These are phyloP conservation scores for Dentipellis fragilis DNA, from an alignment of 768 basidiomycete genomes.

Conservation along the genomic window DNA sequence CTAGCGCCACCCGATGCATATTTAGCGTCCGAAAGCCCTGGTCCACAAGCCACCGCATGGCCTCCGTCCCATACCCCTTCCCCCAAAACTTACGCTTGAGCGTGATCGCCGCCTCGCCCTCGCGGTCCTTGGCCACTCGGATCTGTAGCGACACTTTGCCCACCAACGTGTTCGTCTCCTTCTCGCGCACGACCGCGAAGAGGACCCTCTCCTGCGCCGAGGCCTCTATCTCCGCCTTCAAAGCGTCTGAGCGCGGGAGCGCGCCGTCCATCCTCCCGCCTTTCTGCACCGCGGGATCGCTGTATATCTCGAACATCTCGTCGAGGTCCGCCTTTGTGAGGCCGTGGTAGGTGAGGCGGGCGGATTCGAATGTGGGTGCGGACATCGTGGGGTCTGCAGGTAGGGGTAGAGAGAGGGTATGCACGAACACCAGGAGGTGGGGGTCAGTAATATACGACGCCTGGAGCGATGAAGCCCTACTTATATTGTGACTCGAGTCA, in stretches of 20 bases:
- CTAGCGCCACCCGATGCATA: background rate
- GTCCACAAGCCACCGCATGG: background rate
- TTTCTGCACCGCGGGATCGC: background rate
- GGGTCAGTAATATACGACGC: too few relatives aligned
- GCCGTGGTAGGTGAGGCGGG: background rate
- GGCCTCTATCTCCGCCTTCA: background rate
- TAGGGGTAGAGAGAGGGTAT: too few relatives aligned
- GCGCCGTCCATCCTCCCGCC: background rate
- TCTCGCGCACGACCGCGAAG: background rate
- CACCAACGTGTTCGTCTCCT: background rate
- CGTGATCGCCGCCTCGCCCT: background rate
- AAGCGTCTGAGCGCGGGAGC: background rate
- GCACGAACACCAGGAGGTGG: too few relatives aligned
- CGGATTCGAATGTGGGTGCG: background rate
- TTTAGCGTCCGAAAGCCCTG: background rate
- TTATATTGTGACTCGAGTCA: too few relatives aligned
- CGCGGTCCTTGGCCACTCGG: background rate
- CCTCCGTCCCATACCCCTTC: background rate
- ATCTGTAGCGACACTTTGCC: background rate
- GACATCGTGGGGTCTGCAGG: too few relatives aligned
- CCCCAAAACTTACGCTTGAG: background rate
- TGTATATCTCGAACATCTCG: background rate
- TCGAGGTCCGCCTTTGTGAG: background rate
- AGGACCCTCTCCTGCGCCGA: background rate
- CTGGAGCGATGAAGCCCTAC: too few relatives aligned